Evolutionary conservation across 2,329 filamentous ascomycete species (phyloP), one percentile per base, ranked within the genome.

Genomic region (Geosmithia morbida): DNA sequence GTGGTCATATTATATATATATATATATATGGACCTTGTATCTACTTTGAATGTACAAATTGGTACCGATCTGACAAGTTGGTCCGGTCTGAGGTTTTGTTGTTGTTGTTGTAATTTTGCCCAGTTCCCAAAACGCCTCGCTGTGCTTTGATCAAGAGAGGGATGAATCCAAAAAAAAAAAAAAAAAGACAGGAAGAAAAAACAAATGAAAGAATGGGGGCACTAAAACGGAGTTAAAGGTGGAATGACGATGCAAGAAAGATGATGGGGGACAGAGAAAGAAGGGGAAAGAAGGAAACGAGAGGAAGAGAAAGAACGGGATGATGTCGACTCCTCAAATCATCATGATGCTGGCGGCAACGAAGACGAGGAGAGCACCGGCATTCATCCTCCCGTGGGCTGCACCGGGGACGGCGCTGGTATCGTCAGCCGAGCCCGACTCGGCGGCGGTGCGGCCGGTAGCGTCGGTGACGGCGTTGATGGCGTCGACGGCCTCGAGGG

Each of bases 401-500:
- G 19, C 14, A 5, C 44, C n/a, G 3, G n/a, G 29, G 13, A n/a
- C 44, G 14, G 44, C 37, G 11, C 18, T 43, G 14, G 39, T 47
- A 8, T 16, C 29, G 10, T 26, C 45, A 13, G 13, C 45, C 13
- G 3, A 10, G 14, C 18, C 14, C 2, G 13, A 18, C 7, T 10
- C 14, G 41, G 41, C 17, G 19, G 6, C 41, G 10, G 17, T 22
- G 14, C 69, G 61, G 8, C 69, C 68, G 2, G 56, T 58, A 13
- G 64, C 54, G 39, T 60, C 56, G 7, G 57, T 64, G 48, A 80
- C 63, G 8, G 66, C 68, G 60, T 90, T 90, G 56, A 87, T 61
- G 43, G 56, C 62, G 62, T 92, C 86, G 2, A 84, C 81, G 0
- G 81, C 80, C 7, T 71, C 68, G 48, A 92, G 77, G 30, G 83